Conservation (phyloP, 176 grass and related monocot species). For the Musa acuminata region DNA sequence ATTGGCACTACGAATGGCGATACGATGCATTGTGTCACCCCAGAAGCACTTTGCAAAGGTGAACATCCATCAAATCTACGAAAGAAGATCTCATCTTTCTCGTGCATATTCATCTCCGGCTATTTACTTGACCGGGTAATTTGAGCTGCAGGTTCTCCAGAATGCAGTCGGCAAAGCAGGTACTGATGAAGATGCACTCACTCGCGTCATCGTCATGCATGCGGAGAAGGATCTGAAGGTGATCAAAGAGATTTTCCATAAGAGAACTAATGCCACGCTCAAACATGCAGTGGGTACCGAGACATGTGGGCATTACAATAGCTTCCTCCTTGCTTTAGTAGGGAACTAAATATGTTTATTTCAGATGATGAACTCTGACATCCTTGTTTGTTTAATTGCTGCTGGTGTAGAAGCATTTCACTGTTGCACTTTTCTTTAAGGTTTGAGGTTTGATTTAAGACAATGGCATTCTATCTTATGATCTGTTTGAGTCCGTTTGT, state of each 20-base stretch:
- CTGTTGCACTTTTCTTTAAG: no score
- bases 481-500: no score
- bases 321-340: constrained; percentile 60
- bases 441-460: no score
- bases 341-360: constrained; percentile 25
- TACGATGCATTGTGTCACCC: constrained; percentile 41
- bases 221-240: constrained; percentile 69
- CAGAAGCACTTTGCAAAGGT: constrained; percentile 67
- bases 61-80: not conserved
- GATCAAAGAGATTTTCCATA: constrained; percentile 48
- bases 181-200: constrained; percentile 52
- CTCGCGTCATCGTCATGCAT: constrained; percentile 49
- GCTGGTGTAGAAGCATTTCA: no score
- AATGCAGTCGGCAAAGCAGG: constrained; percentile 23
- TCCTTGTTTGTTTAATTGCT: no score
- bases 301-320: constrained; percentile 52
- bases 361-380: no score
- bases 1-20: constrained; percentile 27
- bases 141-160: constrained; percentile 35
- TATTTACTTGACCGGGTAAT: not conserved
- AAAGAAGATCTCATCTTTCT: not conserved
- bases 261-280: constrained; percentile 34
- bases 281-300: constrained; percentile 45
- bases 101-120: not conserved
- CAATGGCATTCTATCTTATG: no score